These are phyloP conservation scores for Larix kaempferi DNA, from an alignment of 75 land plant species.

Conservation along the genomic window DNA sequence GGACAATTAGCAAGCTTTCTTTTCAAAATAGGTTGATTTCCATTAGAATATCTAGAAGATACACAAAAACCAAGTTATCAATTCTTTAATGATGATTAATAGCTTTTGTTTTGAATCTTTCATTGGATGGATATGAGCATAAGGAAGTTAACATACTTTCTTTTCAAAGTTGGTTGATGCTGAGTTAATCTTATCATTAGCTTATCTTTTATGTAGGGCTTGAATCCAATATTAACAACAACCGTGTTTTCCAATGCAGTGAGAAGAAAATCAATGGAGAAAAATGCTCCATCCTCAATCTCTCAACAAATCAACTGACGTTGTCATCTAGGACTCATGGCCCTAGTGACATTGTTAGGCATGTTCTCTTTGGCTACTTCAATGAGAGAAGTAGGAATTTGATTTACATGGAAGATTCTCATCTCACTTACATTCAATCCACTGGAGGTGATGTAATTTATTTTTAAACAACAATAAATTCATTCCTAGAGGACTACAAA, in stretches of 20 bases:
- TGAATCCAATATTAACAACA: constrained; percentile 43
- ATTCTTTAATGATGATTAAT: no score
- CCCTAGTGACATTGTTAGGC: constrained; percentile 41
- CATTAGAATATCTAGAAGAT: no score
- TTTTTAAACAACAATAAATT: constrained; percentile 41
- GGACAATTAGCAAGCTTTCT: no score
- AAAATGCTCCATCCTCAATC: constrained; percentile 44
- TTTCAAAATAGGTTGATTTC: no score
- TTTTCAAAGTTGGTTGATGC: no score
- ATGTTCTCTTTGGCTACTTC: constrained; percentile 44
- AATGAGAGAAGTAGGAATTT: constrained; percentile 41
- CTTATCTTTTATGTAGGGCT: constrained; percentile 24
- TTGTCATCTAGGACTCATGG: constrained; percentile 33
- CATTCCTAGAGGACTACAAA: constrained; percentile 35
- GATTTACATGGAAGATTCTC: constrained; percentile 40
- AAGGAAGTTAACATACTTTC: not conserved
- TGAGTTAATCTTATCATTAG: not conserved
- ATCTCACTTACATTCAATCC: constrained; percentile 39
- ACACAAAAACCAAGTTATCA: no score
- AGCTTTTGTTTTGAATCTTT: no score
- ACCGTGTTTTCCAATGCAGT: constrained; percentile 36
- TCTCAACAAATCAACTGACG: constrained; percentile 23
- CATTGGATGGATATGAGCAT: no score
- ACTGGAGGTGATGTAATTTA: constrained; percentile 30
- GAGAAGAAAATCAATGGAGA: constrained; percentile 45